Conservation (phyloP, 192 early-diverging fungal species). For the Backusella tuberculispora region DNA sequence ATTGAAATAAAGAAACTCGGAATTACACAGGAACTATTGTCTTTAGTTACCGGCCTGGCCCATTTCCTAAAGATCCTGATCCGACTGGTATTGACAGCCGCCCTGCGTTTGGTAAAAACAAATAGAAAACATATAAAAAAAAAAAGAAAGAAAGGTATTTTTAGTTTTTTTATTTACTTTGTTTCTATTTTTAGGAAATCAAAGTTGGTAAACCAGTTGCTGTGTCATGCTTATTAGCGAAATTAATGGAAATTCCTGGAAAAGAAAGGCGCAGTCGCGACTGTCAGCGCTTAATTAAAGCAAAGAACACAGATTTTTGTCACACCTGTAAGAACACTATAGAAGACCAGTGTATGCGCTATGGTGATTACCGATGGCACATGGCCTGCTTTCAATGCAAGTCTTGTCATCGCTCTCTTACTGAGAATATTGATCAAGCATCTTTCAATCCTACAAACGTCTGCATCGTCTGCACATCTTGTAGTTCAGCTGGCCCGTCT, state of each 20-base stretch:
- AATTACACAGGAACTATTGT: slow-evolving; percentile 86
- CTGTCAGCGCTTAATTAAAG: slow-evolving; percentile 26
- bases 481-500: slow-evolving; percentile 21
- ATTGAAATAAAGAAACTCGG: slow-evolving; percentile 55
- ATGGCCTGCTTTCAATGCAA: slow-evolving; percentile 77
- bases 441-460: slow-evolving; percentile 18
- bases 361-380: slow-evolving; percentile 77
- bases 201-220: slow-evolving; percentile 54
- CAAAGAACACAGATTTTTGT: slow-evolving; percentile 76
- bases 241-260: slow-evolving; percentile 71
- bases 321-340: slow-evolving; percentile 73
- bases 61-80: slow-evolving; percentile 93
- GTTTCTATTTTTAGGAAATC: slow-evolving; percentile 56
- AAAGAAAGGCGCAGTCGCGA: slow-evolving; percentile 34
- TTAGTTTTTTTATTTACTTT: background rate
- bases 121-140: background rate
- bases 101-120: slow-evolving; percentile 72
- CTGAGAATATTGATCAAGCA: slow-evolving; percentile 35
- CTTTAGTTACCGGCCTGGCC: slow-evolving; percentile 87
- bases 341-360: slow-evolving; percentile 89
- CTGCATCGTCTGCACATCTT: slow-evolving; percentile 28
- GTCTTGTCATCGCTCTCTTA: slow-evolving; percentile 53
- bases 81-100: slow-evolving; percentile 84
- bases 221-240: slow-evolving; percentile 73
- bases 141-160: background rate